Evolutionary conservation across 345 rosid genomes (phyloP), one percentile per base, ranked within the genome.

Genomic region (Diplotaxis tenuifolia): DNA sequence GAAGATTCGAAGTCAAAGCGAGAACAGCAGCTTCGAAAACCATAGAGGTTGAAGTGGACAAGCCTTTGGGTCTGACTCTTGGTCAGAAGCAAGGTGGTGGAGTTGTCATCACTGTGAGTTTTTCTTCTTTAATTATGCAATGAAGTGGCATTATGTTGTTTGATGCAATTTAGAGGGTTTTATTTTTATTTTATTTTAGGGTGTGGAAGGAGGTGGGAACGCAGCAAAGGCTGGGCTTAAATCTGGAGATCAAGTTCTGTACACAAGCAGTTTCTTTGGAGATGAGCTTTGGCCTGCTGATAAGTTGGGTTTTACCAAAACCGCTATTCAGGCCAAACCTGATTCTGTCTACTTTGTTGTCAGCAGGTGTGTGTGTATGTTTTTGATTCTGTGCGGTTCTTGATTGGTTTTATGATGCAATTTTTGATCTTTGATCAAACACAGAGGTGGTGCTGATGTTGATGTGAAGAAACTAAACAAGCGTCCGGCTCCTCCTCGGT

Each of bases 241-340:
- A 72, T 28, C 90, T 5, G 98, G 98, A 55, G 97, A 94, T 75
- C 98, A 94, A 74, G 98, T 94, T 29, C 65, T 91, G 16, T 94
- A 94, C 85, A 94, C 98, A 22, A 94, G 98, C 79, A 94, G 97
- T 81, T 94, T 94, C 87, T 94, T 94, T 27, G 98, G 98, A 2
- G 98, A 94, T 79, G 98, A 94, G 74, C 97, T 94, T 71, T 94
- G 98, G 98, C 98, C 98, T 19, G 98, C 98, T 3, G 98, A 94
- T 81, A 94, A 94, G 82, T 78, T 94, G 4, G 98, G 98, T 7
- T 94, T 94, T 56, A 94, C 98, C 32, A 94, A 94, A 86, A 94
- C 98, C 55, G 98, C 98, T 8, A 83, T 94, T 77, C 98, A 93
- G 81, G 98, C 98, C 4, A 93, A 91, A 82, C 98, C 98, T 14